Evolutionary conservation across 306 rosid genomes (phyloP).

Genomic region (Rosa persica): DNA sequence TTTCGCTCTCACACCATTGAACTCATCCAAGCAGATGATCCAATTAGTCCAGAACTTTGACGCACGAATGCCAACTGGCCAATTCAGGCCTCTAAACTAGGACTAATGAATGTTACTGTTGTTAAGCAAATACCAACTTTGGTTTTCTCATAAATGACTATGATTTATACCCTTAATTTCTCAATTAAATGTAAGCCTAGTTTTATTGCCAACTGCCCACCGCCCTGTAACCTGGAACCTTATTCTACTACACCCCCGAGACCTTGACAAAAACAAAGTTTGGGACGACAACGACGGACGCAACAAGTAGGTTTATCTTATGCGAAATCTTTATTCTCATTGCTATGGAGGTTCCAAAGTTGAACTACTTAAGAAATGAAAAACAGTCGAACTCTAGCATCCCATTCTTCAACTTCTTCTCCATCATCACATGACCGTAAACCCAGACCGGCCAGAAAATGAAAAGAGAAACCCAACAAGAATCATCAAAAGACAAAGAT

Average conservation of each 20-base stretch:
- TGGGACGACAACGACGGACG: slow-evolving; percentile 1
- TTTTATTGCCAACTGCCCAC: slow-evolving; percentile 5
- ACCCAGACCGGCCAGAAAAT: slow-evolving; percentile 6
- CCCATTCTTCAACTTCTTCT: background rate
- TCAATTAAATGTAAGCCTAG: background rate
- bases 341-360: background rate
- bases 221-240: background rate
- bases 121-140: background rate
- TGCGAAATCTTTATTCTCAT: background rate
- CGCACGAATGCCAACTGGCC: no score
- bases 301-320: background rate
- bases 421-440: background rate
- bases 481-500: background rate
- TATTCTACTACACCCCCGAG: background rate
- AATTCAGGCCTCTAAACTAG: no score
- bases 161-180: background rate
- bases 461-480: background rate
- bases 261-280: background rate
- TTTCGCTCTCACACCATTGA: background rate
- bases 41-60: background rate
- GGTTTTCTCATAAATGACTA: background rate
- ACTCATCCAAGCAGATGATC: background rate
- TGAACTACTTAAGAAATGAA: background rate
- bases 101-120: background rate
- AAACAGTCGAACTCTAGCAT: background rate